These are phyloP conservation scores for Fusarium chuoi DNA, from an alignment of 2,329 filamentous ascomycete species.

Conservation along the genomic window DNA sequence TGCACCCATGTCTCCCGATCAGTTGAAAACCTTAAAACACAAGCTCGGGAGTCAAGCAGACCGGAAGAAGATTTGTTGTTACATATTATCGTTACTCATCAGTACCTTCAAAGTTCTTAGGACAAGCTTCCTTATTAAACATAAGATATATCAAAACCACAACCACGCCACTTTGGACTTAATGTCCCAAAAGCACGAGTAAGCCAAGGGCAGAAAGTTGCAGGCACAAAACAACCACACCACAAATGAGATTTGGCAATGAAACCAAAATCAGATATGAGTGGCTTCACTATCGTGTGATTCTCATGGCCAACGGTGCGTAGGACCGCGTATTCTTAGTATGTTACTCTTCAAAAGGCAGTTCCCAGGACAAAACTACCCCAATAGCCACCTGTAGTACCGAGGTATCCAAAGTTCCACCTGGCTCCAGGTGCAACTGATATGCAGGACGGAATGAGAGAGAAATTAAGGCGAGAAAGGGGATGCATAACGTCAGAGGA, in stretches of 20 bases:
- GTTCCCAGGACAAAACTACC: constrained; percentile 8
- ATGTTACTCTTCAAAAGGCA: background rate
- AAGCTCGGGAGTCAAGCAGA: constrained; percentile 8
- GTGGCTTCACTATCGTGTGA: background rate
- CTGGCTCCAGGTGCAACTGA: constrained; percentile 12
- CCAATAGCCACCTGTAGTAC: background rate
- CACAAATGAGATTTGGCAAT: background rate
- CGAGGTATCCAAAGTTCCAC: background rate
- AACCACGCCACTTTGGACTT: background rate
- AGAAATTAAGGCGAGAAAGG: constrained; percentile 22
- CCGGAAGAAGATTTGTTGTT: background rate
- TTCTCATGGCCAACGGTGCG: background rate
- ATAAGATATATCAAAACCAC: background rate
- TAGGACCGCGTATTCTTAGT: constrained; percentile 19
- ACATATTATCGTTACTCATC: background rate
- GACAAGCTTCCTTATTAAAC: background rate
- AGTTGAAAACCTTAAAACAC: constrained; percentile 19
- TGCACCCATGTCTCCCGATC: constrained; percentile 13
- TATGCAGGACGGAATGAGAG: constrained; percentile 11
- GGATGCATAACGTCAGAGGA: constrained; percentile 30
- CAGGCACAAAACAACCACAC: background rate
- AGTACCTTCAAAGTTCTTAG: background rate
- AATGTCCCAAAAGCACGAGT: background rate
- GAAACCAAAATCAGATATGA: background rate
- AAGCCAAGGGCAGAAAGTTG: background rate